These are phyloP conservation scores for Melastoma candidum DNA, from an alignment of 441 rosid genomes.

Conservation along the genomic window DNA sequence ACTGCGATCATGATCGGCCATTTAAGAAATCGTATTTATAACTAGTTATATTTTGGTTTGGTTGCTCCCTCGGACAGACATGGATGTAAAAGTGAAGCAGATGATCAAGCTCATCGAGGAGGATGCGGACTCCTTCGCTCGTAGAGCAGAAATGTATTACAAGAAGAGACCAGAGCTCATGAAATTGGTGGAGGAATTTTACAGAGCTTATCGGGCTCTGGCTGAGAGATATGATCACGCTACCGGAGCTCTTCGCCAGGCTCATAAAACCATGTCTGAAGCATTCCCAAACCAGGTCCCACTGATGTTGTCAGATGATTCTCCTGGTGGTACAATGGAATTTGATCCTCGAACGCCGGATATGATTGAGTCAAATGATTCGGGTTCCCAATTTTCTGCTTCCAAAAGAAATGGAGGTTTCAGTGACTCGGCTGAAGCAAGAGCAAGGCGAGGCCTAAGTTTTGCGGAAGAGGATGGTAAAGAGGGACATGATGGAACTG, in stretches of 20 bases:
- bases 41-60: conserved; percentile 5
- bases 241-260: conserved; percentile 80
- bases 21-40: no score
- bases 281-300: conserved; percentile 92
- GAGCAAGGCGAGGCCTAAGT: conserved; percentile 60
- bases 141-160: conserved; percentile 97
- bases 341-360: conserved; percentile 69
- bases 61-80: conserved; percentile 43
- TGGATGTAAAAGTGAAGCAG: conserved; percentile 86
- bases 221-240: conserved; percentile 99
- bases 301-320: conserved; percentile 51
- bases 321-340: conserved; percentile 38
- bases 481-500: conserved; percentile 21
- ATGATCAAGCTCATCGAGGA: conserved; percentile 98
- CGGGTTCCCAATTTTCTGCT: conserved; percentile 38
- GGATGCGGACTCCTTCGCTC: conserved; percentile 98
- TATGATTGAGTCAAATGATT: conserved; percentile 45
- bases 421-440: conserved; percentile 46
- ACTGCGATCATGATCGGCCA: no score
- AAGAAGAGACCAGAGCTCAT: conserved; percentile 94
- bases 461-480: conserved; percentile 52
- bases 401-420: conserved; percentile 51
- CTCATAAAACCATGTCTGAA: conserved; percentile 83
- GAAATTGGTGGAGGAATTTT: conserved; percentile 97
- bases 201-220: conserved; percentile 91